Evolutionary conservation across 2,329 filamentous ascomycete genomes (phyloP), one percentile per base, ranked within the genome.

Genomic region (Raffaelea albimanens): DNA sequence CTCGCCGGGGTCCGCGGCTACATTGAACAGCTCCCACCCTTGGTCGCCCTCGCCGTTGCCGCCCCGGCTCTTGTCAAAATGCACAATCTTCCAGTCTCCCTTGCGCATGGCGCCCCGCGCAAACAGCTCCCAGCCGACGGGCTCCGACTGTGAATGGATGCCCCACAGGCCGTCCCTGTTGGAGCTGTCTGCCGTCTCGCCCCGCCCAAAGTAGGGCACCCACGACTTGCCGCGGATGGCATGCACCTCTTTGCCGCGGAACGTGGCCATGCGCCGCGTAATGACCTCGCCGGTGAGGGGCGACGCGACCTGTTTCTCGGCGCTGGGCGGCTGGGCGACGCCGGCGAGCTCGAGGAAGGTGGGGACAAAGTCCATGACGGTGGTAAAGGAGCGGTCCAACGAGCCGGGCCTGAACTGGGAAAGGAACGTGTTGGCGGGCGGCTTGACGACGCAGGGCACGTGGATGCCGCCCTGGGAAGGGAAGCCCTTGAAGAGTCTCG

Each of bases 341-440:
- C 67, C 68, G 2, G 69, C 69, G 58, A 73, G 65, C 10, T 73
- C 69, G 25, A 72, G 62, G 23, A 73, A 63, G 1, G 71, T 70
- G 0, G 71, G 71, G 2, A 68, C 64, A 2, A 75, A 63, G 51
- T 75, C 70, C 70, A 74, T 74, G 31, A 73, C 70, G 0, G 71
- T 73, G 5, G 71, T 67, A 59, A 77, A 78, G 14, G 54, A 55
- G 13, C 49, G 50, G 44, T 54, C 54, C 39, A 58, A 47, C 2
- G 44, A 47, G 9, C 48, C 48, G 16, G 45, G 44, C 3, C 39
- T 7, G 22, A 44, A 43, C 3, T 40, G 31, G 3, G 44, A 36
- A 8, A 40, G 40, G n/a, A 50, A 50, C 10, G 44, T 44, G n/a
- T 44, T 47, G 9, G 34, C n/a, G 4, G 48, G 48, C 14, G 48